Evolutionary conservation across 176 grass and related monocot genomes (phyloP), one percentile per base, ranked within the genome.

Genomic region (Pontederia crassipes): DNA sequence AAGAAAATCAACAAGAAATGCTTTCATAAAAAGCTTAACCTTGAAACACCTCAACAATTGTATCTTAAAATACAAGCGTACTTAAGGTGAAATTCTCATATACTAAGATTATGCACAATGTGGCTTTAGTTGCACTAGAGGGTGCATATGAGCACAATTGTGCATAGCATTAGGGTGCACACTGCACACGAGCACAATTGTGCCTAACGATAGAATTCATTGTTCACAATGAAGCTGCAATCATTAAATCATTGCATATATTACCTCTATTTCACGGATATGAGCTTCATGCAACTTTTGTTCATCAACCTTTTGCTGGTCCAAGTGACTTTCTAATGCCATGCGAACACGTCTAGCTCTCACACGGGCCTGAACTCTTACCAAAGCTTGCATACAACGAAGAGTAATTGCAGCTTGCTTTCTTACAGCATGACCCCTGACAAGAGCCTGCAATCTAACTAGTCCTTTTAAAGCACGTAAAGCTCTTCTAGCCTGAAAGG

Each of bases 381-480:
- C 92, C 65, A 97, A 79, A 67, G 87, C 84, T 88, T 91, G 92
- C 92, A 97, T 97, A 71, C 87, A 91, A 10, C 79, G 77, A 40
- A 97, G 87, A 48, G 87, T 97, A 11, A 84, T 88, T 58, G 84
- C 87, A 66, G 92, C 92, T 80, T 97, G 92, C 73, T 97, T 97
- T 91, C 92, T 88, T 17, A 97, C 87, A 54, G 89, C 83, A 77
- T 97, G 79, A 67, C 92, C 92, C 71, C 92, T 88, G 68, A 87
- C 92, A 68, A 97, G 92, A 28, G 92, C 92, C 65, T 97, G 92
- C 69, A 97, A 79, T 77, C 87, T 97, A 57, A 97, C 87, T 17
- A 97, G 51, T 54, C 92, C 92, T 70, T 85, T 97, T 59, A 97
- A 77, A 77, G 87, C 87, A 68, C 87, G 74, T 17, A 86, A 81